These are phyloP conservation scores for Herpetospermum pedunculosum DNA, from an alignment of 306 rosid species.

Conservation along the genomic window DNA sequence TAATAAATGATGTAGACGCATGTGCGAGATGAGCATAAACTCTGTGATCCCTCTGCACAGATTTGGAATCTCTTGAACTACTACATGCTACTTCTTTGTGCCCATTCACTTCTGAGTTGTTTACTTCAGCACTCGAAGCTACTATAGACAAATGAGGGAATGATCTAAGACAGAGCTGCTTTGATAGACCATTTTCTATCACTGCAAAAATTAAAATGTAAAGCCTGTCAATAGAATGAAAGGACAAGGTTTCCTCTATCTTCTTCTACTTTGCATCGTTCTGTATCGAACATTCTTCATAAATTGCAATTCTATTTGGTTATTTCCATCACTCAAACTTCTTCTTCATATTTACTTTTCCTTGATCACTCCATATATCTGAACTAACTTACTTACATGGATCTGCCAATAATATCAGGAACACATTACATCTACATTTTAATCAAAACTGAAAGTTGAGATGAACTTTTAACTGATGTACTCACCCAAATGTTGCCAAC, in stretches of 20 bases:
- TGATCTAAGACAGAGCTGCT: constrained; percentile 72
- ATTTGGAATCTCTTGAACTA: constrained; percentile 38
- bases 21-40: constrained; percentile 41
- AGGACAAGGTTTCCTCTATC: background rate
- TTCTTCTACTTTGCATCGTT: background rate
- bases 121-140: constrained; percentile 38
- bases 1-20: constrained; percentile 17
- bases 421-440: background rate
- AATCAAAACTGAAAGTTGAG: background rate
- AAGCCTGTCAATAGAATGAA: constrained; percentile 1
- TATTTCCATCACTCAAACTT: background rate
- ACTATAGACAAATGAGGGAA: constrained; percentile 67
- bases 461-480: background rate
- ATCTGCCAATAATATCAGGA: background rate
- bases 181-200: constrained; percentile 48
- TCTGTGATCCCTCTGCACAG: constrained; percentile 49
- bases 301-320: background rate
- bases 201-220: constrained; percentile 38
- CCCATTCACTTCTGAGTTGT: constrained; percentile 24
- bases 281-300: background rate
- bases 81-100: constrained; percentile 49
- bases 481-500: constrained; percentile 67
- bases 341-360: background rate
- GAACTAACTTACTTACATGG: background rate
- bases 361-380: background rate